These are phyloP conservation scores for Cyberlindnera petersonii DNA, from an alignment of 805 yeast species.

Conservation along the genomic window DNA sequence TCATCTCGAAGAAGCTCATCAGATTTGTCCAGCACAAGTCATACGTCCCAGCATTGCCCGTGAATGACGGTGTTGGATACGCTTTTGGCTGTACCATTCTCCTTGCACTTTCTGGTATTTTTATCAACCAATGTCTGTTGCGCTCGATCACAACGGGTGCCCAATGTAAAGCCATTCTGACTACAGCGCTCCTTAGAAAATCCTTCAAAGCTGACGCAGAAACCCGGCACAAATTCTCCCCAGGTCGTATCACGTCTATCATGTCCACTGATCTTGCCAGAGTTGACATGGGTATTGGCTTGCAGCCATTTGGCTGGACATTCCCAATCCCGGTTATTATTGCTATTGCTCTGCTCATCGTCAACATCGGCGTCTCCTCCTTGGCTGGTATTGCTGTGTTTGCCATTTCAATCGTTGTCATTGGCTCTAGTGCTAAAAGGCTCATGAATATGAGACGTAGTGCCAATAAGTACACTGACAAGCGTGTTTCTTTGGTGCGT, in stretches of 20 bases:
- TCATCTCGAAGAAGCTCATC: constrained; percentile 51
- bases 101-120: constrained; percentile 36
- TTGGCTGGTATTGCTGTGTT: constrained; percentile 61
- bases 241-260: constrained; percentile 64
- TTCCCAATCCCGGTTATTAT: constrained; percentile 62
- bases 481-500: constrained; percentile 56
- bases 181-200: constrained; percentile 62
- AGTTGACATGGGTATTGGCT: constrained; percentile 63
- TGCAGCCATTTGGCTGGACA: constrained; percentile 51
- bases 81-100: constrained; percentile 50
- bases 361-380: constrained; percentile 66
- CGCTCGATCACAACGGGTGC: constrained; percentile 59
- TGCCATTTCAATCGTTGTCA: constrained; percentile 41
- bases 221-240: constrained; percentile 51
- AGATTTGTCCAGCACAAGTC: constrained; percentile 47
- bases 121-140: constrained; percentile 49
- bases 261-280: constrained; percentile 76
- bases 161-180: constrained; percentile 58
- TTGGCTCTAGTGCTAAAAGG: constrained; percentile 42
- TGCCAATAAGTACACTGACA: constrained; percentile 60
- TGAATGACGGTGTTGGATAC: constrained; percentile 55
- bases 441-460: constrained; percentile 49
- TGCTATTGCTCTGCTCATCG: constrained; percentile 56
- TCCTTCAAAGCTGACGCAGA: constrained; percentile 52
- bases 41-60: constrained; percentile 33